Percentiles rank a stretch among this genome's conserved stretches.
phyloP scores from a whole-genome alignment of 805 yeast genomes.

The Lipomyces sp. region DNA sequence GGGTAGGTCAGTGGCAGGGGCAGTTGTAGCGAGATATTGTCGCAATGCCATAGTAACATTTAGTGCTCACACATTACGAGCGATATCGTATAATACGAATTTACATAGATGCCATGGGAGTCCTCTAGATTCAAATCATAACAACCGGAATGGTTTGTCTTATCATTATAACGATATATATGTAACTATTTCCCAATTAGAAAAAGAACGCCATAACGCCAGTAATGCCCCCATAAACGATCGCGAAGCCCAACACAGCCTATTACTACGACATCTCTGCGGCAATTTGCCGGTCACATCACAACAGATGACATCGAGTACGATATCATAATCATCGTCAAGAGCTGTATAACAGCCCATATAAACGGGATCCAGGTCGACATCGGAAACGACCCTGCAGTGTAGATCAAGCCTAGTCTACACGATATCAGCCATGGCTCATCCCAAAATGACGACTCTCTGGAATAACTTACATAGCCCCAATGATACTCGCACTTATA shows the following conservation, averaged over 20 bases:
- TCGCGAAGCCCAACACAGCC: not conserved
- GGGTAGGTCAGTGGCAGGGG: too few relatives aligned
- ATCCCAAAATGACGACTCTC: not conserved
- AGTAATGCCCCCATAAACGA: not conserved
- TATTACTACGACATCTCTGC: not conserved
- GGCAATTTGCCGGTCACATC: conserved; percentile 42
- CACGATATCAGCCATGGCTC: not conserved
- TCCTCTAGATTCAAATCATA: too few relatives aligned
- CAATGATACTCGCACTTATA: conserved; percentile 74
- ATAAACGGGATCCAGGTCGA: conserved; percentile 94
- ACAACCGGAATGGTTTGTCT: too few relatives aligned
- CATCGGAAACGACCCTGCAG: conserved; percentile 71
- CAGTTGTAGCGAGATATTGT: too few relatives aligned
- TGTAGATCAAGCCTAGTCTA: conserved; percentile 32
- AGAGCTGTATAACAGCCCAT: conserved; percentile 70
- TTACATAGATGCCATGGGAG: too few relatives aligned
- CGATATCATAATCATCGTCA: conserved; percentile 68
- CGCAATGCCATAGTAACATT: too few relatives aligned
- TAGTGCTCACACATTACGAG: too few relatives aligned
- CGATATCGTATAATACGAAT: too few relatives aligned
- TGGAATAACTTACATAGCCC: conserved; percentile 54
- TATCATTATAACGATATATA: too few relatives aligned
- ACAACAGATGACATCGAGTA: conserved; percentile 62
- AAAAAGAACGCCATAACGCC: too few relatives aligned
- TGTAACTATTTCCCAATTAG: too few relatives aligned